Conservation (phyloP, 2,329 filamentous ascomycete genomes). For the Nemania diffusa region DNA sequence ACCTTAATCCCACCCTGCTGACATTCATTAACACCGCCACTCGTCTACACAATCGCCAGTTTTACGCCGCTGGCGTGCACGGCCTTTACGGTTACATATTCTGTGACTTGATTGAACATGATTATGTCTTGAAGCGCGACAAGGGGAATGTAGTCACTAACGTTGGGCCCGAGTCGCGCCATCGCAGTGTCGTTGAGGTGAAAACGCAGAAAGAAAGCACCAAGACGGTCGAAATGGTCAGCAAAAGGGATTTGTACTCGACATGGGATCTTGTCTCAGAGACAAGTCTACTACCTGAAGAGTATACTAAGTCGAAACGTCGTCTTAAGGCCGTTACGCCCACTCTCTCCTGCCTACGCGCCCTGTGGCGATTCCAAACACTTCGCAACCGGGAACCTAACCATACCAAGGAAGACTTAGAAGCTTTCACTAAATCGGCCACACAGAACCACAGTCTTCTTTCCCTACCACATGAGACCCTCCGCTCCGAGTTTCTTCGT, state of each 20-base stretch:
- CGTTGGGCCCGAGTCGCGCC: slow-evolving; percentile 75
- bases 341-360: slow-evolving; percentile 84
- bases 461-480: slow-evolving; percentile 72
- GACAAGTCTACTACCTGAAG: slow-evolving; percentile 74
- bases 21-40: slow-evolving; percentile 87
- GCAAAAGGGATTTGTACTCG: slow-evolving; percentile 90
- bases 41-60: slow-evolving; percentile 79
- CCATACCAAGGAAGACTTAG: slow-evolving; percentile 72
- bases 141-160: slow-evolving; percentile 77
- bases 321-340: slow-evolving; percentile 82
- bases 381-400: slow-evolving; percentile 64
- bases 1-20: slow-evolving; percentile 79
- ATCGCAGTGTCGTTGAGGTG: slow-evolving; percentile 78
- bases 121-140: slow-evolving; percentile 87
- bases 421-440: slow-evolving; percentile 79
- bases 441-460: slow-evolving; percentile 82
- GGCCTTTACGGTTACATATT: slow-evolving; percentile 97
- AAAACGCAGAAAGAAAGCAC: slow-evolving; percentile 75
- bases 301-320: slow-evolving; percentile 75
- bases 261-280: slow-evolving; percentile 86
- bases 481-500: slow-evolving; percentile 77
- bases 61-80: slow-evolving; percentile 88
- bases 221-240: slow-evolving; percentile 85
- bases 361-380: slow-evolving; percentile 87
- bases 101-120: slow-evolving; percentile 88